Percentiles rank a stretch among this genome's conserved stretches.
Conservation (phyloP, 2,329 filamentous ascomycete species). For the Fusarium sacchari region DNA sequence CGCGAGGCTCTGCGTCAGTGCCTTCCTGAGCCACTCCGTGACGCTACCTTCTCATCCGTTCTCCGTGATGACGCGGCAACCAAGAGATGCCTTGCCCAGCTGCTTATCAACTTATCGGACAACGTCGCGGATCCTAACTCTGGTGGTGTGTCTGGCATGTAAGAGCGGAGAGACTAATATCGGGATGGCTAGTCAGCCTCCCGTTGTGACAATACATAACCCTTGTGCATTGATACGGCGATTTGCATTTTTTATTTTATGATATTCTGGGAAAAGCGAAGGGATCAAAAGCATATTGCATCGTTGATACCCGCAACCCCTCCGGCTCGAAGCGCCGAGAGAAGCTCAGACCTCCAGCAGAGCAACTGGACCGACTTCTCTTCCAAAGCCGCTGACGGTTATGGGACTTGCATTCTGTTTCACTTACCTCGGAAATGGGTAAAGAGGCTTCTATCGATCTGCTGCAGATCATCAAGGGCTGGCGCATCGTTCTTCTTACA, state of each 20-base stretch:
- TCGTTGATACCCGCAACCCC: slow-evolving; percentile 47
- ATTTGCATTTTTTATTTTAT: slow-evolving; percentile 43
- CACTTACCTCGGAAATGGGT: slow-evolving; percentile 38
- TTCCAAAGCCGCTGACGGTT: slow-evolving; percentile 35
- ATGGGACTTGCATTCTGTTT: slow-evolving; percentile 44
- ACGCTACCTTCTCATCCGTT: slow-evolving; percentile 96
- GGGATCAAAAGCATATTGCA: slow-evolving; percentile 47
- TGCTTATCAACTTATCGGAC: slow-evolving; percentile 95
- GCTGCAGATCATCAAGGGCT: slow-evolving; percentile 16
- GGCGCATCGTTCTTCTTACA: slow-evolving; percentile 28
- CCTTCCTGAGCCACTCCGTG: slow-evolving; percentile 96
- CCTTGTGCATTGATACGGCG: slow-evolving; percentile 44
- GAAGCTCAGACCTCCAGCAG: slow-evolving; percentile 16
- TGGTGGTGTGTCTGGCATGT: slow-evolving; percentile 50
- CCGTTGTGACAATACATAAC: slow-evolving; percentile 44
- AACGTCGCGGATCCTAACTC: slow-evolving; percentile 70
- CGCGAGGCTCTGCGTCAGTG: slow-evolving; percentile 95
- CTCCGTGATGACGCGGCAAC: slow-evolving; percentile 96
- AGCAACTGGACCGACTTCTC: slow-evolving; percentile 23
- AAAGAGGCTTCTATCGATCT: slow-evolving; percentile 17
- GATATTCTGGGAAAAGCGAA: slow-evolving; percentile 46
- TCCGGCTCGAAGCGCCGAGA: slow-evolving; percentile 34
- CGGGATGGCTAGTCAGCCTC: slow-evolving; percentile 11
- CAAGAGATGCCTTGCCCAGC: slow-evolving; percentile 95
- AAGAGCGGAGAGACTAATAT: slow-evolving; percentile 29